Conservation (phyloP, 139 green algal genomes). For the Microglena sp. region DNA sequence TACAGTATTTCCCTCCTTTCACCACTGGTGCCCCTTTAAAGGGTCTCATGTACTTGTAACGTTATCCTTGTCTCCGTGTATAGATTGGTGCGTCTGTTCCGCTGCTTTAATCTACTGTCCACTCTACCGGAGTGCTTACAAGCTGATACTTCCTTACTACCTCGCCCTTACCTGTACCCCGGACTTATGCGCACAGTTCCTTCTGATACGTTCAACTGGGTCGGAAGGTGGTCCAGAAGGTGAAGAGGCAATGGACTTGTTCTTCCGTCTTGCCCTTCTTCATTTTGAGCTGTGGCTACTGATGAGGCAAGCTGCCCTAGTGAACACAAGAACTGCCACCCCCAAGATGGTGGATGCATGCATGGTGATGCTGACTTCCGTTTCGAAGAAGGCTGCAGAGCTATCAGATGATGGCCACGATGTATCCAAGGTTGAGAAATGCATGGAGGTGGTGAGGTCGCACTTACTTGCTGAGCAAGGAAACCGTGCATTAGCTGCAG, state of each 20-base stretch:
- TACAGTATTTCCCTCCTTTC: too few relatives aligned
- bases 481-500: constrained; percentile 1
- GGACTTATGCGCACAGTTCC: too few relatives aligned
- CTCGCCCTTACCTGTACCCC: too few relatives aligned
- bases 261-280: constrained; percentile 11
- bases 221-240: too few relatives aligned
- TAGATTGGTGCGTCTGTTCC: too few relatives aligned
- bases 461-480: constrained; percentile 2
- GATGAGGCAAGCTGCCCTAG: constrained; percentile 5
- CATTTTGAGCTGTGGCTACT: constrained; percentile 36
- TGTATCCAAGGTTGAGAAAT: constrained; percentile 12
- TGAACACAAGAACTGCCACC: neutral
- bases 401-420: constrained; percentile 19
- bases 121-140: too few relatives aligned
- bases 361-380: constrained; percentile 26
- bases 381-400: constrained; percentile 11
- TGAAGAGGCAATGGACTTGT: neutral
- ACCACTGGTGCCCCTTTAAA: too few relatives aligned
- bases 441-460: neutral
- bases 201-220: too few relatives aligned
- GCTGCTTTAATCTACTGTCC: too few relatives aligned
- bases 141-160: too few relatives aligned
- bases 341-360: constrained; percentile 3
- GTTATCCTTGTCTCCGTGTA: too few relatives aligned
- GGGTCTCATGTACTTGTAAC: too few relatives aligned